These are phyloP conservation scores for Schizonepeta tenuifolia DNA, from an alignment of 257 asterid species.

Conservation along the genomic window DNA sequence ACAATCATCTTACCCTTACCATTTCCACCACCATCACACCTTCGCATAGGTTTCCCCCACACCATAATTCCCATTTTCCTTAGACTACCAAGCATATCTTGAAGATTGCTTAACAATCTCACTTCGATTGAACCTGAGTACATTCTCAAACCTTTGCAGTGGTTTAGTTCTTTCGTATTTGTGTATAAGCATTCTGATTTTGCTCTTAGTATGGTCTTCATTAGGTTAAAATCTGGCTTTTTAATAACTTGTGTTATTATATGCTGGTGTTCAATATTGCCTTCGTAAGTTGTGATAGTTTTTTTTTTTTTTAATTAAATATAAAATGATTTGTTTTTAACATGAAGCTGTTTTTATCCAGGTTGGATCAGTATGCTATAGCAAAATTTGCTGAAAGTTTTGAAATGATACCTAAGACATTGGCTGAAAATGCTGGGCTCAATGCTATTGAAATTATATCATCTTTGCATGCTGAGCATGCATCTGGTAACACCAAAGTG, in stretches of 20 bases:
- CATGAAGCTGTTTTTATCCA: constrained; percentile 40
- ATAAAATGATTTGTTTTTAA: not conserved
- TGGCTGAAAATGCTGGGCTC: constrained; percentile 98
- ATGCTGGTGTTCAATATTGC: not conserved
- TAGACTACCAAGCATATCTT: not conserved
- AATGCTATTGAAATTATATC: constrained; percentile 92
- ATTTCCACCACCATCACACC: not conserved
- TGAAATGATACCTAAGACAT: constrained; percentile 90
- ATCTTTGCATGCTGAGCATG: constrained; percentile 88
- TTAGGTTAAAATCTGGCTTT: no score
- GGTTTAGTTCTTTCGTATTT: not conserved
- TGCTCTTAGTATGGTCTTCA: not conserved
- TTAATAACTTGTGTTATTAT: not conserved
- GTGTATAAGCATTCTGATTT: not conserved
- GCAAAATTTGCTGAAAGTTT: constrained; percentile 96
- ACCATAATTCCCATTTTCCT: not conserved
- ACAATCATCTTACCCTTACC: not conserved
- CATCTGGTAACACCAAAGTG: constrained; percentile 75
- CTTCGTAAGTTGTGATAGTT: not conserved
- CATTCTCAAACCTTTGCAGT: not conserved
- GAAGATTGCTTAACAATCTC: not conserved
- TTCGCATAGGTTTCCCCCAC: not conserved
- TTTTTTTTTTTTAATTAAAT: not conserved
- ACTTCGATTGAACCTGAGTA: not conserved
- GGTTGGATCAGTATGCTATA: constrained; percentile 96